Percentiles rank a stretch among this genome's conserved stretches.
Conservation (phyloP, 2,329 filamentous ascomycete species). For the Penicillium sp. region DNA sequence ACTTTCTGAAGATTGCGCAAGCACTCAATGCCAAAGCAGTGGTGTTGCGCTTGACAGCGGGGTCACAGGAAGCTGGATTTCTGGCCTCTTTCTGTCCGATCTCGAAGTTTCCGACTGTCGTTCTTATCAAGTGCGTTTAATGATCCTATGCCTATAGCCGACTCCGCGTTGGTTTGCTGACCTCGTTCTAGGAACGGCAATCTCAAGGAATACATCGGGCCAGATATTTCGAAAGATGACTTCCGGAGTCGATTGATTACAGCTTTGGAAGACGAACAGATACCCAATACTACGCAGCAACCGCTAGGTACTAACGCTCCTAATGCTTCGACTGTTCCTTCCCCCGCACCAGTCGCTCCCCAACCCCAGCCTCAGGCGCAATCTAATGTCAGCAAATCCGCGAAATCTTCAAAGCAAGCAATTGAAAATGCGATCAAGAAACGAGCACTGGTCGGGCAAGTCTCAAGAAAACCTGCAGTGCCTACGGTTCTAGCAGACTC, state of each 20-base stretch:
- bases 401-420: constrained; percentile 2
- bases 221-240: constrained; percentile 63
- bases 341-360: constrained; percentile 16
- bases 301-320: constrained; percentile 2
- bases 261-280: constrained; percentile 37
- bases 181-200: constrained; percentile 62
- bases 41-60: constrained; percentile 66
- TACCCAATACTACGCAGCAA: constrained; percentile 1
- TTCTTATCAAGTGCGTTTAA: constrained; percentile 68
- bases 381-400: neutral
- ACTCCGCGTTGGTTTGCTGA: constrained; percentile 12
- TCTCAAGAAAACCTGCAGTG: constrained; percentile 19
- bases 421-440: neutral
- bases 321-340: constrained; percentile 5
- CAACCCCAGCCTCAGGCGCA: constrained; percentile 11
- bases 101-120: constrained; percentile 71
- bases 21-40: constrained; percentile 64
- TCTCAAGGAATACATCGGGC: constrained; percentile 71
- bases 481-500: constrained; percentile 45
- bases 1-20: constrained; percentile 50
- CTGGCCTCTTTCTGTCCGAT: constrained; percentile 80
- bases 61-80: constrained; percentile 77
- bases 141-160: neutral
- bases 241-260: constrained; percentile 59
- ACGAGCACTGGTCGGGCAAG: neutral